These are phyloP conservation scores for Trypanosoma theileri DNA, from an alignment of 208 protist genomes.

Conservation along the genomic window DNA sequence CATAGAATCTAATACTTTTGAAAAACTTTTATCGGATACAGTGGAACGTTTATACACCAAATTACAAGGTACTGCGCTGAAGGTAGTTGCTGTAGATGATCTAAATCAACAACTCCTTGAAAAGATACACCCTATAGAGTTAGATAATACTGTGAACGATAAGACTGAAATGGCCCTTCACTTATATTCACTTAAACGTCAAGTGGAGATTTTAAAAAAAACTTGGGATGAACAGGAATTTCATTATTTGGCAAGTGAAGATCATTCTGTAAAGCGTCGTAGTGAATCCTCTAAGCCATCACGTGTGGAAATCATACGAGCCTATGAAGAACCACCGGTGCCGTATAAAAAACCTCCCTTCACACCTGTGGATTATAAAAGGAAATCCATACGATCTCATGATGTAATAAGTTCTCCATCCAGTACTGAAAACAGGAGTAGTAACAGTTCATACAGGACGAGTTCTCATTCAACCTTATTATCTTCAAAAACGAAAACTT, in stretches of 20 bases:
- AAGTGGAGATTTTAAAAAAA: conserved; percentile 36
- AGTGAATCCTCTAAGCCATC: conserved; percentile 23
- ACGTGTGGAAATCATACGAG: conserved; percentile 57
- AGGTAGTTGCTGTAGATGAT: conserved; percentile 56
- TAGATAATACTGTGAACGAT: conserved; percentile 22
- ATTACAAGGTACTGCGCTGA: conserved; percentile 43
- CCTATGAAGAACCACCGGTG: conserved; percentile 49
- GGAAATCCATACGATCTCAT: background rate
- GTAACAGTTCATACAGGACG: background rate
- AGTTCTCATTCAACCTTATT: conserved; percentile 2
- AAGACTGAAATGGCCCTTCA: conserved; percentile 58
- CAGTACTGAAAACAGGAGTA: too few relatives aligned
- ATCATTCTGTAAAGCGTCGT: conserved; percentile 16
- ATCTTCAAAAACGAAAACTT: background rate
- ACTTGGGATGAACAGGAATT: conserved; percentile 35
- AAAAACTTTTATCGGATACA: conserved; percentile 10
- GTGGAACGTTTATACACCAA: conserved; percentile 46
- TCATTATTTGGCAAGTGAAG: conserved; percentile 19
- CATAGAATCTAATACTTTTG: conserved; percentile 8
- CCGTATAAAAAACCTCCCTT: conserved; percentile 62
- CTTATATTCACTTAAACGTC: conserved; percentile 51
- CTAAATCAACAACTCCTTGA: conserved; percentile 57
- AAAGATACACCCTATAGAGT: conserved; percentile 10
- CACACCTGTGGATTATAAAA: background rate
- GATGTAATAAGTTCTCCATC: background rate